Evolutionary conservation across 2,329 filamentous ascomycete species (phyloP).

Genomic region (Dactylellina haptotyla): DNA sequence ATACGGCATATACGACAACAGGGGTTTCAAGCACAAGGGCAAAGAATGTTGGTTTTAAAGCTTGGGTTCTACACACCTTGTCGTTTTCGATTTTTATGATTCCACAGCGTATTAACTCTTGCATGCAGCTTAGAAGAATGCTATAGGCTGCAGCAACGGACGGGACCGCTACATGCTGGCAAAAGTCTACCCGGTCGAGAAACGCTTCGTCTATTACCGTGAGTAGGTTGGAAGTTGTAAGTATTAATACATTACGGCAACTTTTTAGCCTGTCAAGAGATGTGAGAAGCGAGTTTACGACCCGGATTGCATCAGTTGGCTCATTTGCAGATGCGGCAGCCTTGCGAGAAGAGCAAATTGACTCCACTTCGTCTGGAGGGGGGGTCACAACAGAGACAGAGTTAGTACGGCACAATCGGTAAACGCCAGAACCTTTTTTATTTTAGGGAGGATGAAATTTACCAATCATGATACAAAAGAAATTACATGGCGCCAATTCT

Average conservation of each 20-base stretch:
- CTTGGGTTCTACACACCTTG: conserved; percentile 47
- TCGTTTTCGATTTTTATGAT: conserved; percentile 54
- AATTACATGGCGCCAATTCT: conserved; percentile 16
- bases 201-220: conserved; percentile 57
- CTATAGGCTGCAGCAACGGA: conserved; percentile 55
- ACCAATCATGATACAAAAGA: conserved; percentile 50
- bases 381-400: conserved; percentile 16
- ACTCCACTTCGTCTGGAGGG: conserved; percentile 57
- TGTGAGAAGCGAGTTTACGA: conserved; percentile 58
- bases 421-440: background rate
- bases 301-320: conserved; percentile 56
- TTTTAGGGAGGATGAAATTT: background rate
- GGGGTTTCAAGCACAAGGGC: conserved; percentile 49
- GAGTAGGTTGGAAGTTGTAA: conserved; percentile 58
- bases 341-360: conserved; percentile 56
- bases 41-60: background rate
- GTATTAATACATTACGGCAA: conserved; percentile 56
- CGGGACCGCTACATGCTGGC: conserved; percentile 56
- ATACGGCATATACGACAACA: background rate
- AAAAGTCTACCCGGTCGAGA: conserved; percentile 57
- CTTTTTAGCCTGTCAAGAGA: conserved; percentile 57
- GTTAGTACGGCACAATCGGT: conserved; percentile 38
- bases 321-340: conserved; percentile 56
- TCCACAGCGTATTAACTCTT: conserved; percentile 57
- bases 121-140: conserved; percentile 56